Conservation (phyloP, 495 filamentous ascomycete species). For the Lichina pygmaea region DNA sequence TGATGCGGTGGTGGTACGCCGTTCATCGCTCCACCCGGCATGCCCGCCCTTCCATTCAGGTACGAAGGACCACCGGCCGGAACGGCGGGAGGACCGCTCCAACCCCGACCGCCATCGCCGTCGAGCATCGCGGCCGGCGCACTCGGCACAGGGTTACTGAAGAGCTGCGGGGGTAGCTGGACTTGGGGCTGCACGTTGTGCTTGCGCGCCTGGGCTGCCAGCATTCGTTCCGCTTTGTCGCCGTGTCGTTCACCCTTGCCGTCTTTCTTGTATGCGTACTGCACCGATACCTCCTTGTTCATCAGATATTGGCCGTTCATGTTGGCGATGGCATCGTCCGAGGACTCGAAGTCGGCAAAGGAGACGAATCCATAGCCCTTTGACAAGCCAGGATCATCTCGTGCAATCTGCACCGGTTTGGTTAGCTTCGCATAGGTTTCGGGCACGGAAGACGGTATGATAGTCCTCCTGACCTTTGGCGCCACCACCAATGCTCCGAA, state of each 20-base stretch:
- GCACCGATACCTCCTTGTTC: slow-evolving; percentile 85
- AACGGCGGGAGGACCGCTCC: slow-evolving; percentile 10
- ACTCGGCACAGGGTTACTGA: slow-evolving; percentile 15
- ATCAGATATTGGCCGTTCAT: slow-evolving; percentile 96
- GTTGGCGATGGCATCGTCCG: slow-evolving; percentile 66
- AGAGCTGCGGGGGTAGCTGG: slow-evolving; percentile 25
- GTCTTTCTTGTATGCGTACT: slow-evolving; percentile 99
- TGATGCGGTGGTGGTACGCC: slow-evolving; percentile 15
- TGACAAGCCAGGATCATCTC: slow-evolving; percentile 70
- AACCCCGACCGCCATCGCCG: slow-evolving; percentile 18
- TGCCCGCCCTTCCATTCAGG: slow-evolving; percentile 12
- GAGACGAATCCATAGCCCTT: slow-evolving; percentile 97
- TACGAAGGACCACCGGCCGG: slow-evolving; percentile 10
- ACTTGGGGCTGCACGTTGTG: slow-evolving; percentile 63
- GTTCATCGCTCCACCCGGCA: slow-evolving; percentile 14
- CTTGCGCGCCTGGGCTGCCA: slow-evolving; percentile 78
- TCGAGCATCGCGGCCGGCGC: slow-evolving; percentile 28
- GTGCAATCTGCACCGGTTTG: slow-evolving; percentile 32
- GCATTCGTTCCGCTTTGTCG: slow-evolving; percentile 75
- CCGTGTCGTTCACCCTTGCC: slow-evolving; percentile 93
- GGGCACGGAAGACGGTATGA: not conserved
- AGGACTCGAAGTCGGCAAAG: slow-evolving; percentile 82
- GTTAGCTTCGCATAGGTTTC: slow-evolving; percentile 4
- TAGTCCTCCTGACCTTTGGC: slow-evolving; percentile 33
- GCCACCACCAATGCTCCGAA: slow-evolving; percentile 65